Evolutionary conservation across 2,329 filamentous ascomycete genomes (phyloP), one percentile per base, ranked within the genome.

Genomic region (Ilyonectria mors-panacis): DNA sequence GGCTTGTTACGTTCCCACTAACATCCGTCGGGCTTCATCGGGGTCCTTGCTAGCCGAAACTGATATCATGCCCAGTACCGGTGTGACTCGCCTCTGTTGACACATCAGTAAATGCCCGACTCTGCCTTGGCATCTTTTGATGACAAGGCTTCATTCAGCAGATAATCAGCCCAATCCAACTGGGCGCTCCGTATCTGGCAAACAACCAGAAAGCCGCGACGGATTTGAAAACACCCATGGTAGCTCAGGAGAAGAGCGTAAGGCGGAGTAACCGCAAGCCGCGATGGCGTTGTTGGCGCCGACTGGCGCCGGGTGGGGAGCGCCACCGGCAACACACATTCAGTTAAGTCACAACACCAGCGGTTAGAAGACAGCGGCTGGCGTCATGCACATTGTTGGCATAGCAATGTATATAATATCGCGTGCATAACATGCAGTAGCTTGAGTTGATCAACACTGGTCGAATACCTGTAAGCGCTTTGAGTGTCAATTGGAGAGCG

Each of bases 161-260:
- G 10, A 6, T 5, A 39, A 17, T 39, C 37, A 39, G 37, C 37
- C 28, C 48, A 33, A 51, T 51, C 9, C 48, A 19, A n/a, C 48
- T 51, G 28, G 28, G 26, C 48, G n/a, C 10, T 28, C 48, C 17
- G 19, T 39, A 15, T 44, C 42, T 28, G 17, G 33, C 48, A 30
- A 51, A n/a, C 28, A 12, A n/a, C 19, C 12, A 17, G 39, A 42
- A 42, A 42, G 17, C 13, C n/a, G 35, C 28, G n/a, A 53, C 50
- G 23, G n/a, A n/a, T 30, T n/a, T 35, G 50, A 35, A 35, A 10
- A 53, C 30, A 23, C 30, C n/a, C 6, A 19, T 19, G 10, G 28
- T 53, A 35, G 50, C 50, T 53, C 50, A 53, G 50, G 50, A 35
- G 50, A 53, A 37, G 17, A 15, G 30, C 28, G 50, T 21, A 33